Conservation (phyloP, 208 protist species). For the Wallacemonas sp. region DNA sequence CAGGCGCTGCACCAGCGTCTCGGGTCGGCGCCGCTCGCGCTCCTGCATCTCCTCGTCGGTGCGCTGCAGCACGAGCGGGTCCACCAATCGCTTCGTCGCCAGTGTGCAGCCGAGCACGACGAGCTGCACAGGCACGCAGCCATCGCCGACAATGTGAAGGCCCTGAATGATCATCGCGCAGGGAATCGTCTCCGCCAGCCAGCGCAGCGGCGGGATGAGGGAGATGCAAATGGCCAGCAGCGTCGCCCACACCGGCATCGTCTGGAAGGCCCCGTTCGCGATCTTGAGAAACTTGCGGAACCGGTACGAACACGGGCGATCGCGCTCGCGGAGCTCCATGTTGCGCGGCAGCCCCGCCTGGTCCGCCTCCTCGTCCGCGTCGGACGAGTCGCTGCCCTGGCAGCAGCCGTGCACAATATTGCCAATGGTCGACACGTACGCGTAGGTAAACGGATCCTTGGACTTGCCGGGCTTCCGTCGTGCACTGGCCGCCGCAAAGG, state of each 20-base stretch:
- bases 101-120: slow-evolving; percentile 41
- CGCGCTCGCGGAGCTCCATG: slow-evolving; percentile 21
- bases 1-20: slow-evolving; percentile 9
- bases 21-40: neutral
- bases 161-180: slow-evolving; percentile 35
- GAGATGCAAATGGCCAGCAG: slow-evolving; percentile 42
- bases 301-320: slow-evolving; percentile 18
- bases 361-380: neutral
- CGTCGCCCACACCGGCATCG: slow-evolving; percentile 25
- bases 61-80: slow-evolving; percentile 17
- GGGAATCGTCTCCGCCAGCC: slow-evolving; percentile 26
- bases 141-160: slow-evolving; percentile 30
- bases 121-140: slow-evolving; percentile 46
- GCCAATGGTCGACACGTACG: slow-evolving; percentile 14
- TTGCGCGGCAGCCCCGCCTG: slow-evolving; percentile 7
- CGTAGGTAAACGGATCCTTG: slow-evolving; percentile 7
- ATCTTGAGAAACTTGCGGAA: slow-evolving; percentile 15
- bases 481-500: neutral
- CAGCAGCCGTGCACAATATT: slow-evolving; percentile 11
- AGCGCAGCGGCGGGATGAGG: slow-evolving; percentile 39
- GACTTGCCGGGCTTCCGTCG: neutral
- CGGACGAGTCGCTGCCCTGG: neutral
- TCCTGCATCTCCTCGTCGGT: slow-evolving; percentile 12
- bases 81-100: slow-evolving; percentile 21
- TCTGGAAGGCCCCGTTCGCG: slow-evolving; percentile 18